Percentiles rank a stretch among this genome's conserved stretches.
These are phyloP conservation scores for Staphylotrichum longicolle DNA, from an alignment of 495 filamentous ascomycete genomes.

Conservation along the genomic window DNA sequence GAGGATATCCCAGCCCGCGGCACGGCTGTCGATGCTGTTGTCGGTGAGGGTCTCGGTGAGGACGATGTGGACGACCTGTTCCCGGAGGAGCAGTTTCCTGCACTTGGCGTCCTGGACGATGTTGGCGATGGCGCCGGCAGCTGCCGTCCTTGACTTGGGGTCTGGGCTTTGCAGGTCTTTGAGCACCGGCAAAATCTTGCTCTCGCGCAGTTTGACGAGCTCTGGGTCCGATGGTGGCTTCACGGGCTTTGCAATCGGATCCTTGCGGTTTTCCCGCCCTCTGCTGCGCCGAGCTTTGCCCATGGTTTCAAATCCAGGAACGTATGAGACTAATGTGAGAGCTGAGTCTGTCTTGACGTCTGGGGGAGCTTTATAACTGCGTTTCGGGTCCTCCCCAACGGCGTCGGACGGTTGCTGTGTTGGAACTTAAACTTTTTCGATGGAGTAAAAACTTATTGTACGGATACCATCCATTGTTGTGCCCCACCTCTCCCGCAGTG, in stretches of 20 bases:
- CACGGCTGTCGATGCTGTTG: constrained; percentile 53
- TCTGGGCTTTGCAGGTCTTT: constrained; percentile 55
- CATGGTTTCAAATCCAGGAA: constrained; percentile 27
- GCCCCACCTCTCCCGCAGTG: too few species aligned
- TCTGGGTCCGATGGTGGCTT: constrained; percentile 56
- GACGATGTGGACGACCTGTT: constrained; percentile 58
- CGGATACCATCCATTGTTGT: too few species aligned
- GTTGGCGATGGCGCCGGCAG: constrained; percentile 55
- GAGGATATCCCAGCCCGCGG: constrained; percentile 61
- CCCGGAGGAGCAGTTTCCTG: constrained; percentile 57
- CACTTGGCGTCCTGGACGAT: constrained; percentile 57
- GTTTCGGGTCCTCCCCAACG: too few species aligned
- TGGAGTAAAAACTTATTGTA: too few species aligned
- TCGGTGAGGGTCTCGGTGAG: constrained; percentile 61
- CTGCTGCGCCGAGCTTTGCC: constrained; percentile 45
- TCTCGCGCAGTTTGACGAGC: constrained; percentile 54
- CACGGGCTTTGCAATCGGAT: constrained; percentile 49
- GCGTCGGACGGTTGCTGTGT: too few species aligned
- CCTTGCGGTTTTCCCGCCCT: constrained; percentile 37
- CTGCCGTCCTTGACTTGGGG: constrained; percentile 51
- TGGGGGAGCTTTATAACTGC: too few species aligned
- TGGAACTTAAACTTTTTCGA: too few species aligned
- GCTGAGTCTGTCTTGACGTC: too few species aligned
- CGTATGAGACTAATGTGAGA: too few species aligned
- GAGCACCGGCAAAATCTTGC: constrained; percentile 56